These are phyloP conservation scores for Gossypium australe DNA, from an alignment of 345 rosid genomes.

Conservation along the genomic window DNA sequence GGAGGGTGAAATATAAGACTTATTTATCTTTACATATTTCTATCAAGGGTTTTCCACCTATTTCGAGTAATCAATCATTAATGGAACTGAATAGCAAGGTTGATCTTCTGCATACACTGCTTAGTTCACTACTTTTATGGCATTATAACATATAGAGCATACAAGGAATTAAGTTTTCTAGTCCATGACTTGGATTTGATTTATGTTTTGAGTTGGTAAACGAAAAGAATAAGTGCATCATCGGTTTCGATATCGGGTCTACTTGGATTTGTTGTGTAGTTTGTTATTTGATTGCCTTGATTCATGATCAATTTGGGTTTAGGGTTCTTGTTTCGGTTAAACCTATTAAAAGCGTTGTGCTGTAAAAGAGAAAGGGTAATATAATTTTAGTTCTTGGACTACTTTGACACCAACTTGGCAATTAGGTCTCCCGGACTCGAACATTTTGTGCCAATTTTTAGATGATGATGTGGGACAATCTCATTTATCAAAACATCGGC, in stretches of 20 bases:
- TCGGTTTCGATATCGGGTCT: neutral
- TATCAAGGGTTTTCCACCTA: neutral
- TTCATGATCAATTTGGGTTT: no score
- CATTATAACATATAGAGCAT: neutral
- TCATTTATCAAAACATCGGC: no score
- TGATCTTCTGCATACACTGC: neutral
- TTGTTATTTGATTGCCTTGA: neutral
- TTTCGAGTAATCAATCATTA: neutral
- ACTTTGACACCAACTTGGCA: no score
- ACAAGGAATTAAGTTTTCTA: neutral
- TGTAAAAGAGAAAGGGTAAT: no score
- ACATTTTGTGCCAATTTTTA: no score
- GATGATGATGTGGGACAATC: no score
- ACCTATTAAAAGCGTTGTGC: no score
- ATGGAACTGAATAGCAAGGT: neutral
- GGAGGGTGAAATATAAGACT: neutral
- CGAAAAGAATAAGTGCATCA: neutral
- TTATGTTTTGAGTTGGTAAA: neutral
- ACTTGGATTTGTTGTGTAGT: neutral
- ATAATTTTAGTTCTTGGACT: no score
- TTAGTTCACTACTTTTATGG: neutral
- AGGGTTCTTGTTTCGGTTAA: no score
- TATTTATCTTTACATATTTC: neutral
- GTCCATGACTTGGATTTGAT: neutral
- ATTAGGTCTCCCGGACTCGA: no score